Base-by-base conservation (phyloP, 2,329 filamentous ascomycete genomes). In the Pyrenochaeta sp. region DNA sequence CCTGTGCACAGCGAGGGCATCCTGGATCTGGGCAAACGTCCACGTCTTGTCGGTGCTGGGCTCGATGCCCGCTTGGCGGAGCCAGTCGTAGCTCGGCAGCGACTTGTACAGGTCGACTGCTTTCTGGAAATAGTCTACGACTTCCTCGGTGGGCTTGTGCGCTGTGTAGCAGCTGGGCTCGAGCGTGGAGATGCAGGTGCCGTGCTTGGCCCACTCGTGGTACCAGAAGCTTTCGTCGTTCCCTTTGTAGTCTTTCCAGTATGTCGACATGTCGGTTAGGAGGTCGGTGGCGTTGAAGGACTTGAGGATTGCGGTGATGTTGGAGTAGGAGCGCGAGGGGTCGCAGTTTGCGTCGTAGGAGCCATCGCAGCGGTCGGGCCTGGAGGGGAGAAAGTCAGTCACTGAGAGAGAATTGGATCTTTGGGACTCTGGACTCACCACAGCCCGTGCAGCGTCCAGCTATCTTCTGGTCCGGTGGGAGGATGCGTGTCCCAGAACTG, bases 401-500 rank as follows among this genome's bases (percentile, higher is more conserved):
- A n/a, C n/a, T n/a, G n/a, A n/a, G n/a, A n/a, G n/a, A n/a, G n/a
- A n/a, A n/a, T n/a, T n/a, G n/a, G n/a, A n/a, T n/a, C n/a, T n/a
- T n/a, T n/a, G n/a, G n/a, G n/a, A n/a, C n/a, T n/a, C n/a, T n/a
- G 20, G 35, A 52, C 71, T 26, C 65, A 80, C 78, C 81, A 88
- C 7, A 90, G 76, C 1, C 87, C 87, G 62, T 90, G 88, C 27
- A 90, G 80, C 1, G 86, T 90, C 87, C 87, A 92, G 5, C 82
- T 85, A 62, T 89, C 81, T 35, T 70, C 71, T 2, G 88, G 87
- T 0, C 88, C 87, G 3, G 83, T 80, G 1, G 79, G 73, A 1
- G 86, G 86, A 44, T 80, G 65, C 0, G 83, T 81, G 61, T 91
- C 87, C 88, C 88, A 91, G 72, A 91, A 90, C 59, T 91, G 88